Percentiles rank a stretch among this genome's conserved stretches.
Evolutionary conservation across 106 monocot species (phyloP).

Genomic region (Posidonia australis): DNA sequence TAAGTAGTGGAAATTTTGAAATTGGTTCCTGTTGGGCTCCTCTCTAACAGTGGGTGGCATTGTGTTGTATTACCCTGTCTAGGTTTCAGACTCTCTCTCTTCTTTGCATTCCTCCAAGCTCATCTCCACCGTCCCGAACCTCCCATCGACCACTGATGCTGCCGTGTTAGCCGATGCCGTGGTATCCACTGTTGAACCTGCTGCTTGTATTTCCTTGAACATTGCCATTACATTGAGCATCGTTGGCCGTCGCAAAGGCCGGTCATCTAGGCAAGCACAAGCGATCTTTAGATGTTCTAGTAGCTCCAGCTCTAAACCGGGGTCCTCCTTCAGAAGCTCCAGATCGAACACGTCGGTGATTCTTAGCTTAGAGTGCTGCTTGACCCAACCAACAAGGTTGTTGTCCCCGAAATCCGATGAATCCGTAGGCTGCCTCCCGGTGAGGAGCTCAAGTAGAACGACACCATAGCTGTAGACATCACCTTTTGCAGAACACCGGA

Average conservation of each 20-base stretch:
- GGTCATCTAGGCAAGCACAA: conserved; percentile 60
- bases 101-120: conserved; percentile 63
- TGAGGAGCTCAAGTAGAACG: conserved; percentile 70
- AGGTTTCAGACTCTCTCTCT: conserved; percentile 17
- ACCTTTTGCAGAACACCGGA: conserved; percentile 83
- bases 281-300: conserved; percentile 86
- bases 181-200: conserved; percentile 41
- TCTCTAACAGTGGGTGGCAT: too few relatives aligned
- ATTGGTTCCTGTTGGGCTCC: too few relatives aligned
- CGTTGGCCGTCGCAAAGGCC: conserved; percentile 57
- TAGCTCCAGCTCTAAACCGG: conserved; percentile 54
- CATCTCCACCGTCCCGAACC: conserved; percentile 33
- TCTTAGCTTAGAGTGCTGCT: conserved; percentile 53
- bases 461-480: conserved; percentile 93
- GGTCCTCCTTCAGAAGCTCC: conserved; percentile 53
- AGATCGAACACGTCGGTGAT: conserved; percentile 61
- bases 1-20: too few relatives aligned
- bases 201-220: conserved; percentile 91
- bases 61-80: background rate
- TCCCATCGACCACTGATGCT: conserved; percentile 13
- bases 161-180: background rate
- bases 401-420: conserved; percentile 73
- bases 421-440: conserved; percentile 54
- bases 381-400: conserved; percentile 92
- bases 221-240: conserved; percentile 91